phyloP scores from a whole-genome alignment of 2,329 filamentous ascomycete genomes.

The Cryphonectria carpinicola region DNA sequence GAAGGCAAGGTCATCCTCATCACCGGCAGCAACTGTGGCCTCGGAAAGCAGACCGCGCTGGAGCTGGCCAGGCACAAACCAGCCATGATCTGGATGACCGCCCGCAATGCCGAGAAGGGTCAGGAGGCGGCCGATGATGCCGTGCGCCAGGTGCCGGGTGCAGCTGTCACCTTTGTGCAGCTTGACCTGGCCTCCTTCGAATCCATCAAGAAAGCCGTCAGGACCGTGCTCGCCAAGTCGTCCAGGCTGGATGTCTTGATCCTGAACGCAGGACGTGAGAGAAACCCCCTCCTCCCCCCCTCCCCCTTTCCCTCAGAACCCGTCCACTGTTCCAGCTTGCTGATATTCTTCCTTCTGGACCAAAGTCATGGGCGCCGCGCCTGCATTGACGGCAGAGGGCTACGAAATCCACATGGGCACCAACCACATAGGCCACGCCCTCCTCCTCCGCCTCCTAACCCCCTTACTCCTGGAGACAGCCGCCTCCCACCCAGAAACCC shows the following conservation, averaged over 20 bases:
- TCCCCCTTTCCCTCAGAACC: background rate
- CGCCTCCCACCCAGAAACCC: slow-evolving; percentile 33
- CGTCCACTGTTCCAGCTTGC: background rate
- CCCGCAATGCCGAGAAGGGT: slow-evolving; percentile 43
- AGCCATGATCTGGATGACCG: slow-evolving; percentile 38
- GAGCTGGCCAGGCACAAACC: slow-evolving; percentile 46
- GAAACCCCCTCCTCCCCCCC: background rate
- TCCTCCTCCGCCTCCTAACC: slow-evolving; percentile 45
- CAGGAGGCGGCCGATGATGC: slow-evolving; percentile 44
- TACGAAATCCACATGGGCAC: slow-evolving; percentile 55
- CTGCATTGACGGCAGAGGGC: slow-evolving; percentile 46
- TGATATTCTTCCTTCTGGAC: background rate
- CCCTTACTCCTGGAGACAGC: slow-evolving; percentile 38
- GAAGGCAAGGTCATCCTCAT: slow-evolving; percentile 49
- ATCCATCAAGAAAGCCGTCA: slow-evolving; percentile 47
- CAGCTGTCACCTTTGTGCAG: slow-evolving; percentile 40
- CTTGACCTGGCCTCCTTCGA: slow-evolving; percentile 50
- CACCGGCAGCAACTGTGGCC: slow-evolving; percentile 54
- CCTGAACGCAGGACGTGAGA: slow-evolving; percentile 48
- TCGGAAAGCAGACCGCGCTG: slow-evolving; percentile 51
- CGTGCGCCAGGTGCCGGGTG: slow-evolving; percentile 31
- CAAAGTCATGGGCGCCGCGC: slow-evolving; percentile 39
- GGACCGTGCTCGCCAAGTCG: slow-evolving; percentile 39
- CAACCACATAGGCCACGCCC: slow-evolving; percentile 54
- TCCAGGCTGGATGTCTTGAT: slow-evolving; percentile 34